A percentile compares a stretch with the other conserved stretches of the same genome.
phyloP scores from a whole-genome alignment of 257 asterid genomes.

The Solanum pimpinellifolium region DNA sequence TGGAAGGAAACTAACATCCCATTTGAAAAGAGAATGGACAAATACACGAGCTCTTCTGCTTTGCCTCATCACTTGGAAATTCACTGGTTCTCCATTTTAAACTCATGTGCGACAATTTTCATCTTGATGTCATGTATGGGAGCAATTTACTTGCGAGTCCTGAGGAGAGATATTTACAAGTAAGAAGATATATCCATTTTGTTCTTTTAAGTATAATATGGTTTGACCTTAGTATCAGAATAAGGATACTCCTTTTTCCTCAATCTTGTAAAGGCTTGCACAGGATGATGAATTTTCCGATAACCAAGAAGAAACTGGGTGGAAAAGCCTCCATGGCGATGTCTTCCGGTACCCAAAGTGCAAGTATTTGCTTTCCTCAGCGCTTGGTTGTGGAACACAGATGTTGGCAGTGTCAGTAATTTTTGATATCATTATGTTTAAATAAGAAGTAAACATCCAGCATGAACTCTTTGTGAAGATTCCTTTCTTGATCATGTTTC shows the following conservation, averaged over 20 bases:
- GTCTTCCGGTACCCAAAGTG: conserved; percentile 14
- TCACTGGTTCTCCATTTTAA: conserved; percentile 2
- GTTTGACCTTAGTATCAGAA: not conserved
- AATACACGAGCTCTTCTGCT: not conserved
- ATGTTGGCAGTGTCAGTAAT: conserved; percentile 11
- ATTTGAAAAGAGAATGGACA: conserved; percentile 12
- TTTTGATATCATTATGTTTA: not conserved
- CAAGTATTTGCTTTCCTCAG: conserved; percentile 10
- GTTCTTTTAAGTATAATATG: not conserved
- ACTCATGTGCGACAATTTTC: not conserved
- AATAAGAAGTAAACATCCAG: not conserved
- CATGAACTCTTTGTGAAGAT: not conserved
- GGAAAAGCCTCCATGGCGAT: conserved; percentile 22
- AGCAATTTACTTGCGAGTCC: conserved; percentile 10
- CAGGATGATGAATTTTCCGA: conserved; percentile 15
- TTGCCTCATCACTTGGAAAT: not conserved
- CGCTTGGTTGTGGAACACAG: conserved; percentile 17
- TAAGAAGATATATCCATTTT: not conserved
- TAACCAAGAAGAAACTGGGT: conserved; percentile 18
- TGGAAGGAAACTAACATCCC: not conserved
- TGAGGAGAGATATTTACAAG: conserved; percentile 12
- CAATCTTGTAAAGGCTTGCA: conserved; percentile 1
- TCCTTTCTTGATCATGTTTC: not conserved
- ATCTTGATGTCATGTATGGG: conserved; percentile 4
- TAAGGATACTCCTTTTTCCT: not conserved